phyloP scores from a whole-genome alignment of 169 alveolate genomes.

The Plasmodium berghei region DNA sequence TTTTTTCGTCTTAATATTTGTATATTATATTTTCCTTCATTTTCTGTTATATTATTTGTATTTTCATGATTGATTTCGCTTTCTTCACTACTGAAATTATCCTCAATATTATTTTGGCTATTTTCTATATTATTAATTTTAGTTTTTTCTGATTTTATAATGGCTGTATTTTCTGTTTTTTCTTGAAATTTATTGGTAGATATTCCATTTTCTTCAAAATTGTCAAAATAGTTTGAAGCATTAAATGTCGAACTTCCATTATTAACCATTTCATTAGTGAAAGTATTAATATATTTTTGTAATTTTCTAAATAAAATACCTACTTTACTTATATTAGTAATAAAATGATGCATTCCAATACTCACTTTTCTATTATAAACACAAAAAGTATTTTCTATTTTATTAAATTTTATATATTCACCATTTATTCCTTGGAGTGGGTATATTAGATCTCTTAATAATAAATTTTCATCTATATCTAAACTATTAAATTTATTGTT shows the following conservation, averaged over 20 bases:
- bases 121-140: neutral
- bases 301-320: constrained; percentile 22
- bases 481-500: constrained; percentile 42
- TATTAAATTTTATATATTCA: constrained; percentile 39
- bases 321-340: constrained; percentile 31
- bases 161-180: too few relatives aligned
- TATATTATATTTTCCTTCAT: neutral
- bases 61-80: neutral
- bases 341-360: constrained; percentile 52
- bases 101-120: neutral
- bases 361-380: constrained; percentile 43
- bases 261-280: neutral
- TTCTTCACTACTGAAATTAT: neutral
- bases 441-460: constrained; percentile 47
- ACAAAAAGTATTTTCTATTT: constrained; percentile 17
- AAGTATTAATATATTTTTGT: neutral
- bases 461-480: constrained; percentile 44
- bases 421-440: constrained; percentile 73
- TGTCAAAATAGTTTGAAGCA: neutral
- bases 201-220: too few relatives aligned
- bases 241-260: neutral
- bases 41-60: neutral
- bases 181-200: too few relatives aligned
- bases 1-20: neutral
- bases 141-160: too few relatives aligned